Evolutionary conservation across 306 rosid genomes (phyloP).

Genomic region (Dalbergia cultrata): DNA sequence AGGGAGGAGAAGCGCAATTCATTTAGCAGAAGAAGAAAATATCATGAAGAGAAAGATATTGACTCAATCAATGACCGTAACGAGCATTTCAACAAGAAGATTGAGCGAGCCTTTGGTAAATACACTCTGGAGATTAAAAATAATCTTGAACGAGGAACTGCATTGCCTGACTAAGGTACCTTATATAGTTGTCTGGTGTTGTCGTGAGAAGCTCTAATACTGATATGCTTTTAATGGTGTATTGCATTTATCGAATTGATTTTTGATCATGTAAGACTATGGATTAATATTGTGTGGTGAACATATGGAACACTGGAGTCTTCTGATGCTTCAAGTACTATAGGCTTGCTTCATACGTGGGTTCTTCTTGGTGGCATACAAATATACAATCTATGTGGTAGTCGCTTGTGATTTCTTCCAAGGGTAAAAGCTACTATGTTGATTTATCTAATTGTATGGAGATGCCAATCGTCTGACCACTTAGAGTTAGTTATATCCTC

Average conservation of each 20-base stretch:
- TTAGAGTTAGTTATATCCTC: no score
- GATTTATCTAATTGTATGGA: no score
- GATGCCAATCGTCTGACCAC: no score
- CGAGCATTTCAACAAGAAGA: constrained; percentile 98
- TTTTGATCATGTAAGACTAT: constrained; percentile 34
- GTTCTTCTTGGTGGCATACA: neutral
- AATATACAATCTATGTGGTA: no score
- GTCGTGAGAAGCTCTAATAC: constrained; percentile 9
- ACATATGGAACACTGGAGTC: constrained; percentile 20
- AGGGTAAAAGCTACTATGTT: no score
- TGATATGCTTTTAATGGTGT: constrained; percentile 10
- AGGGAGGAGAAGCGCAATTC: constrained; percentile 79
- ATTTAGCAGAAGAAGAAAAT: constrained; percentile 91
- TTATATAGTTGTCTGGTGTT: constrained; percentile 3
- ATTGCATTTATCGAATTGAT: constrained; percentile 10
- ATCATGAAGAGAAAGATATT: constrained; percentile 94
- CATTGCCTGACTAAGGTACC: constrained; percentile 79
- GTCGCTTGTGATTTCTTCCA: no score
- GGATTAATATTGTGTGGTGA: constrained; percentile 26
- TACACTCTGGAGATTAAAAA: constrained; percentile 98
- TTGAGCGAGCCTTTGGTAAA: constrained; percentile 97
- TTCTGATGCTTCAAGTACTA: constrained; percentile 19
- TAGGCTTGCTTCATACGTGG: constrained; percentile 5
- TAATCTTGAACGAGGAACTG: constrained; percentile 99
- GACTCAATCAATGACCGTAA: constrained; percentile 98